Percentiles rank a stretch among this genome's conserved stretches.
Conservation (phyloP, 805 yeast species). For the Saccharomycopsis sp. region DNA sequence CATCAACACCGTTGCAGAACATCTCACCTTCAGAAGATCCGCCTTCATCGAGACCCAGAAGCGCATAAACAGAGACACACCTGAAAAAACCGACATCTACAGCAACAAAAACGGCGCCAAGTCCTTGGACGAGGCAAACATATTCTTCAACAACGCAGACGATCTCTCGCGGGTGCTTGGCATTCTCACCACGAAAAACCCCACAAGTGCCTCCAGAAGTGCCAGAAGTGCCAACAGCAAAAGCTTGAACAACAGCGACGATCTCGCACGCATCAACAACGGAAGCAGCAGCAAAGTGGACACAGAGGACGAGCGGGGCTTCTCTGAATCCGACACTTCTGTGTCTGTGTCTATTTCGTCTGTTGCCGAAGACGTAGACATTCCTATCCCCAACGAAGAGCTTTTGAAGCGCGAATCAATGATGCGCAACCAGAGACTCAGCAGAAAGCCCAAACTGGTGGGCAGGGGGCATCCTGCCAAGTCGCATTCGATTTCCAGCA, state of each 20-base stretch:
- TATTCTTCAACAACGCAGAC: background rate
- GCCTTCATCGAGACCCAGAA: conserved; percentile 14
- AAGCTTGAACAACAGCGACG: background rate
- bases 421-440: background rate
- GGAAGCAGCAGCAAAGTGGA: background rate
- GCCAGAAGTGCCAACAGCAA: background rate
- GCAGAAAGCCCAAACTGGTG: background rate
- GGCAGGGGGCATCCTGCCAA: background rate
- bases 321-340: background rate
- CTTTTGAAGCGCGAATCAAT: background rate
- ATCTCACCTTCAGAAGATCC: conserved; percentile 17
- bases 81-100: background rate
- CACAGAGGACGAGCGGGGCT: background rate
- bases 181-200: background rate
- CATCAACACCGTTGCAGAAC: conserved; percentile 13
- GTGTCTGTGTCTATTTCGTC: background rate
- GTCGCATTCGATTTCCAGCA: conserved; percentile 17
- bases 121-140: background rate
- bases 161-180: background rate
- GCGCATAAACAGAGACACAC: background rate
- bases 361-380: background rate
- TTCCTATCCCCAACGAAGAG: background rate
- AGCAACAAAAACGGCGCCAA: background rate
- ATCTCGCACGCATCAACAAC: background rate
- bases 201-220: background rate